These are phyloP conservation scores for Closterium sp. DNA, from an alignment of 139 green algal species.

Conservation along the genomic window DNA sequence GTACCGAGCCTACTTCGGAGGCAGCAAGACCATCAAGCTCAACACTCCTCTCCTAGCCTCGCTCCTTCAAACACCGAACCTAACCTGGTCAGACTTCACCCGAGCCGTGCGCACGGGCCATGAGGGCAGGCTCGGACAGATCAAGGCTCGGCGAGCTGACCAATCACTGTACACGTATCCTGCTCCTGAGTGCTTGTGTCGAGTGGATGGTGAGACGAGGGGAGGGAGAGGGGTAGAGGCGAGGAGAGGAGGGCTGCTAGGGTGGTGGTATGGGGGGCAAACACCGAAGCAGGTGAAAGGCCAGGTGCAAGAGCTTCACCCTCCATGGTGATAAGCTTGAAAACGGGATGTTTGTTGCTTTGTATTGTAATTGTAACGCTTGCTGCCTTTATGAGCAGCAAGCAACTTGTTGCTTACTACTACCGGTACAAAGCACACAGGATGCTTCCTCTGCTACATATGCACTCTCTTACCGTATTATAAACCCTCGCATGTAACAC, in stretches of 20 bases:
- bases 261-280: not conserved
- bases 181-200: slow-evolving; percentile 41
- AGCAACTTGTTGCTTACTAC: no score
- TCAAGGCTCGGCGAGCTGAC: not conserved
- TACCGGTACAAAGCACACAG: no score
- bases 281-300: not conserved
- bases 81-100: slow-evolving; percentile 28
- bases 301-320: not conserved
- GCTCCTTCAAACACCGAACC: not conserved
- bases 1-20: not conserved
- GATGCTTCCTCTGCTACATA: no score
- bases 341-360: no score
- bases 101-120: slow-evolving; percentile 9
- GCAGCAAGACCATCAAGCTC: not conserved
- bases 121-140: slow-evolving; percentile 3
- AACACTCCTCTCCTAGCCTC: not conserved
- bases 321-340: not conserved
- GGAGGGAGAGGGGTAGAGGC: not conserved
- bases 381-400: no score
- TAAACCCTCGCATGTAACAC: no score
- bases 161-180: slow-evolving; percentile 46
- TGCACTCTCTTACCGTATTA: no score
- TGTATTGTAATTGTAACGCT: no score
- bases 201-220: not conserved
- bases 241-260: not conserved